Evolutionary conservation across 441 rosid species (phyloP).

Genomic region (Metrosideros polymorpha): DNA sequence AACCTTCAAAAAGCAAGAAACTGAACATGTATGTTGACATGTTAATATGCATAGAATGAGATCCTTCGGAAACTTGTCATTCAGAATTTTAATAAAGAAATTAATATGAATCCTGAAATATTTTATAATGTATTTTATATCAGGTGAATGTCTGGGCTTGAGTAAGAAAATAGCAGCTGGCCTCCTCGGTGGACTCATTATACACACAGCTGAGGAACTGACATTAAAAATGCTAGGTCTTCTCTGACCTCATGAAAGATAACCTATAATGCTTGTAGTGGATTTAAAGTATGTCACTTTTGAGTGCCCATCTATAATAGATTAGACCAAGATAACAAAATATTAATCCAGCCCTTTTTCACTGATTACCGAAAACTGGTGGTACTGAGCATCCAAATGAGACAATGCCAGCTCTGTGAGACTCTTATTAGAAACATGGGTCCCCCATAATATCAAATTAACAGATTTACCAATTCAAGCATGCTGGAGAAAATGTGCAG

Average conservation of each 20-base stretch:
- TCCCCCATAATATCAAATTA: neutral
- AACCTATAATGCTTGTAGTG: neutral
- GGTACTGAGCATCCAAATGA: neutral
- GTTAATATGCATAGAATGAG: neutral
- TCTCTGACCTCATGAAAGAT: neutral
- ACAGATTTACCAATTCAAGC: neutral
- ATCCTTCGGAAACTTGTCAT: neutral
- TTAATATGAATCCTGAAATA: neutral
- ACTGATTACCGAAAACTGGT: neutral
- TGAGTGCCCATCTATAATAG: neutral
- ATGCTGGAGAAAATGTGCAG: neutral
- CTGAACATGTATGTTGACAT: neutral
- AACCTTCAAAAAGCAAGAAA: neutral
- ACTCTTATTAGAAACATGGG: neutral
- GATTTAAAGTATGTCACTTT: neutral
- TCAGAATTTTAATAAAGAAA: neutral
- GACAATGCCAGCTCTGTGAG: neutral
- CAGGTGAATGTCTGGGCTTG: neutral
- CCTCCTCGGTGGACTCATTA: neutral
- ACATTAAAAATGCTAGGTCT: neutral
- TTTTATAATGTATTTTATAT: neutral
- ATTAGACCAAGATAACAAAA: neutral
- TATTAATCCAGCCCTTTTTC: neutral
- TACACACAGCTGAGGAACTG: neutral
- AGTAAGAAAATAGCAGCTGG: neutral